Base-by-base conservation (phyloP, 257 asterid genomes). In the Solanum appendiculatum region DNA sequence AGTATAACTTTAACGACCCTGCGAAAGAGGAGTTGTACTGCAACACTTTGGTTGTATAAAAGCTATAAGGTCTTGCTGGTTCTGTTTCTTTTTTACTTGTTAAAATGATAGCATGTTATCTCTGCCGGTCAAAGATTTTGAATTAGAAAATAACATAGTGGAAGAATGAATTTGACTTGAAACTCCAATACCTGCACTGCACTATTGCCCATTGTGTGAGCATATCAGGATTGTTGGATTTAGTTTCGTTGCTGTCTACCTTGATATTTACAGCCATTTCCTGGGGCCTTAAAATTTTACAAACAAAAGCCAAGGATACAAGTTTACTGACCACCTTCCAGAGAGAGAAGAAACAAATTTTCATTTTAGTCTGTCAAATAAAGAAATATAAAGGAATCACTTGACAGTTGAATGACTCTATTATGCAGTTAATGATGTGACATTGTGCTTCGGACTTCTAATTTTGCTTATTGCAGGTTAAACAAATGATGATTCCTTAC, bases 401-500 rank as follows among this genome's bases (percentile, higher is more conserved):
- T 46, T 80, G 40, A 18, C 42, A 25, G 85, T 48, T 80, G 46
- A 80, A 18, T 29, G 11, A 29, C 85, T 23, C 23, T 48, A 18
- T 46, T 80, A 16, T 48, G 85, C 85, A 56, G 73, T 16, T 82
- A 20, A 83, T 87, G 82, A 86, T 85, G 36, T 69, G 80, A 73
- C 75, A 33, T 86, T 73, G 51, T 51, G 86, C 83, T 75, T 75
- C 75, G 86, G 74, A 54, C 87, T 44, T 88, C 73, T 82, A 40
- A 68, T 83, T 64, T 63, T 36, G 4, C 21, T 36, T 72, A 13
- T 74, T 91, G 93, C 98, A 97, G 99, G 95, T 93, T 88, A 94
- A 86, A 88, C 98, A 95, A 87, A 92, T 92, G 94, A 88, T 92
- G 77, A 93, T 97, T 89, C 98, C 98, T 63, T 95, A 97, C 82